Conservation (phyloP, 192 early-diverging fungal genomes). For the Globomyces pollinis-pini region DNA sequence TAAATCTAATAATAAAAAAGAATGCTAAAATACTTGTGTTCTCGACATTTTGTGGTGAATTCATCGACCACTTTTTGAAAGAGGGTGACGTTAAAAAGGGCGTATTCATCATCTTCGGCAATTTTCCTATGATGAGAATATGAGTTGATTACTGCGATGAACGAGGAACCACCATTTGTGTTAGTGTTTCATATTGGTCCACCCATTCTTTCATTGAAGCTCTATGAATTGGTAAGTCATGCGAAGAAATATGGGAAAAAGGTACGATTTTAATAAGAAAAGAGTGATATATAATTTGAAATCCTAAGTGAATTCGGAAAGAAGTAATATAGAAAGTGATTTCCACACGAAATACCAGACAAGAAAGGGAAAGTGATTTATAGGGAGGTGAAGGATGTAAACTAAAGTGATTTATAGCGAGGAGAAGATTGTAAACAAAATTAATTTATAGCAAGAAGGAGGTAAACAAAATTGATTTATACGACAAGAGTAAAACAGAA, state of each 20-base stretch:
- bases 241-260: neutral
- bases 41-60: constrained; percentile 81
- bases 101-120: constrained; percentile 92
- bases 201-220: constrained; percentile 73
- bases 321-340: too few relatives aligned
- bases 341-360: too few relatives aligned
- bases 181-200: constrained; percentile 79
- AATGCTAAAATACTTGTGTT: constrained; percentile 57
- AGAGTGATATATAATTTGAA: too few relatives aligned
- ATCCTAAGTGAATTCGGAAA: too few relatives aligned
- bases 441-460: neutral
- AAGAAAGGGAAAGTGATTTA: too few relatives aligned
- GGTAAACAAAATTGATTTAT: neutral
- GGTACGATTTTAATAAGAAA: too few relatives aligned
- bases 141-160: constrained; percentile 70
- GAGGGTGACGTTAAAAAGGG: constrained; percentile 81
- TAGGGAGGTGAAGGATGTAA: too few relatives aligned
- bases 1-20: too few relatives aligned
- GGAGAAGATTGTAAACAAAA: neutral
- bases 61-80: constrained; percentile 87
- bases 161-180: constrained; percentile 93
- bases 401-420: constrained; percentile 1
- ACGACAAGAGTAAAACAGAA: too few relatives aligned
- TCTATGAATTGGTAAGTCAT: too few relatives aligned
- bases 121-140: constrained; percentile 61